Percentiles rank a stretch among this genome's conserved stretches.
phyloP scores from a whole-genome alignment of 768 basidiomycete species.

The Crucibulum laeve region DNA sequence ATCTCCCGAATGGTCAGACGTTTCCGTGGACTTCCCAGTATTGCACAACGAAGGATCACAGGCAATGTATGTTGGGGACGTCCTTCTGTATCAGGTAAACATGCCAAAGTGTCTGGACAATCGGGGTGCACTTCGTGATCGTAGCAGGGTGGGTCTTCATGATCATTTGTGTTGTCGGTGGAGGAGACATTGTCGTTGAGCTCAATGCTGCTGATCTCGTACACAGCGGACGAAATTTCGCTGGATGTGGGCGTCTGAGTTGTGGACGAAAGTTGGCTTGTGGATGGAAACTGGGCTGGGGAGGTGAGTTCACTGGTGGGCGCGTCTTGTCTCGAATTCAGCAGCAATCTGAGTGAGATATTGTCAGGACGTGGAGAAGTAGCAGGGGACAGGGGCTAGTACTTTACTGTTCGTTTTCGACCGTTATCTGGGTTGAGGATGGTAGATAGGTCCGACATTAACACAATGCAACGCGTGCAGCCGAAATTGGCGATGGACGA shows the following conservation, averaged over 20 bases:
- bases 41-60: constrained; percentile 80
- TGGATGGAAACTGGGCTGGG: constrained; percentile 12
- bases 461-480: neutral
- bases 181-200: no score
- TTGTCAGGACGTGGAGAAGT: constrained; percentile 9
- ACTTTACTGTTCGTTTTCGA: constrained; percentile 37
- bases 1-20: constrained; percentile 82
- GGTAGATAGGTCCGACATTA: constrained; percentile 54
- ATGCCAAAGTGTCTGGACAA: constrained; percentile 74
- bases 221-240: no score
- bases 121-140: constrained; percentile 66
- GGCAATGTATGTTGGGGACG: constrained; percentile 83
- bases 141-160: constrained; percentile 11
- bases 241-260: constrained; percentile 19
- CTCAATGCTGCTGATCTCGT: no score
- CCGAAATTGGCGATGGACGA: no score
- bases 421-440: constrained; percentile 52
- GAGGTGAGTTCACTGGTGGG: constrained; percentile 1
- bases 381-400: constrained; percentile 5
- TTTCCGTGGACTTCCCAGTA: constrained; percentile 70
- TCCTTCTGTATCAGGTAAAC: constrained; percentile 74
- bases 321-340: constrained; percentile 17
- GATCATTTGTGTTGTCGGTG: constrained; percentile 21
- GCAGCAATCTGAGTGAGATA: constrained; percentile 18
- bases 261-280: constrained; percentile 29